Percentiles rank a stretch among this genome's conserved stretches.
These are phyloP conservation scores for Lepidium campestre DNA, from an alignment of 441 rosid genomes.

Conservation along the genomic window DNA sequence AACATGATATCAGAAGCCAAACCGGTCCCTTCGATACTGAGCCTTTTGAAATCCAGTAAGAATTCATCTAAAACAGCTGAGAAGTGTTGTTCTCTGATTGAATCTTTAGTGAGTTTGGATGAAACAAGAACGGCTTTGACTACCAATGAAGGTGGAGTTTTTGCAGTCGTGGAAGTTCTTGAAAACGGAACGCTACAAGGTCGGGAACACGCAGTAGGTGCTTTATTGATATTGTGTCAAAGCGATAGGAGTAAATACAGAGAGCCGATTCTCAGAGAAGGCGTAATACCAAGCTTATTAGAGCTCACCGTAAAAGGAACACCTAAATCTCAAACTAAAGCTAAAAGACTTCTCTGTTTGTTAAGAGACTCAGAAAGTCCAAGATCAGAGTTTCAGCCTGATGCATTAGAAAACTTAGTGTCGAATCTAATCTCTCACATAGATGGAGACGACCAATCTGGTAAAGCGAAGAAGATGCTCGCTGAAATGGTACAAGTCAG, in stretches of 20 bases:
- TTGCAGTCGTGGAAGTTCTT: conserved; percentile 71
- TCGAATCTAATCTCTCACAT: conserved; percentile 75
- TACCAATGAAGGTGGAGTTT: conserved; percentile 68
- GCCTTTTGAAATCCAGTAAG: conserved; percentile 53
- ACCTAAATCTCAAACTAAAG: conserved; percentile 63
- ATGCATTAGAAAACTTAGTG: conserved; percentile 80
- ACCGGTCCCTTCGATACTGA: conserved; percentile 53
- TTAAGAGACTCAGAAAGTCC: conserved; percentile 64
- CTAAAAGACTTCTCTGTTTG: conserved; percentile 55
- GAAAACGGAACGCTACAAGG: conserved; percentile 75
- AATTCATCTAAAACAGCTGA: conserved; percentile 72
- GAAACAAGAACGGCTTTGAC: conserved; percentile 50
- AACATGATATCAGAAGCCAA: conserved; percentile 36
- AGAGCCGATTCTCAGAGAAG: conserved; percentile 82
- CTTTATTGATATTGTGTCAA: conserved; percentile 62
- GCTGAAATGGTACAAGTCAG: conserved; percentile 97
- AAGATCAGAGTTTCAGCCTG: conserved; percentile 64
- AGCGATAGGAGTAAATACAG: conserved; percentile 76
- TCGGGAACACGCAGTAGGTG: conserved; percentile 81
- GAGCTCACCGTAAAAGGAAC: conserved; percentile 93
- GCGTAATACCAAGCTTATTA: conserved; percentile 86
- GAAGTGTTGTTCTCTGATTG: conserved; percentile 70
- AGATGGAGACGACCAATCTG: conserved; percentile 76
- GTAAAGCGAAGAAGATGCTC: conserved; percentile 84
- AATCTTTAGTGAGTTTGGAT: conserved; percentile 57